Evolutionary conservation across 192 early-diverging fungal genomes (phyloP).

Genomic region (Entomortierella chlamydospora): DNA sequence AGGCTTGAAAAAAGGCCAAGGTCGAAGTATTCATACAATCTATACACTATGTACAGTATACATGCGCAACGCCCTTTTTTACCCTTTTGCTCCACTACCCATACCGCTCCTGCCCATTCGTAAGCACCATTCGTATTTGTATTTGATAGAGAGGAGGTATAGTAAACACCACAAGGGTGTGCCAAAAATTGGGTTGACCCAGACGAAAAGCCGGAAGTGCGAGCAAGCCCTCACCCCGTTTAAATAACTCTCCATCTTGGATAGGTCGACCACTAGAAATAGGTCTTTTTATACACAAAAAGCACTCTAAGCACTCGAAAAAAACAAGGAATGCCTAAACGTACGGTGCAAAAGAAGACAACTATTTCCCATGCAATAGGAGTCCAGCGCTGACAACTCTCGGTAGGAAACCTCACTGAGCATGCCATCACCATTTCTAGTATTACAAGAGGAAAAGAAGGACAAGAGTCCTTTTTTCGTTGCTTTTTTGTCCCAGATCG

Average conservation of each 20-base stretch:
- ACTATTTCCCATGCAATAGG: slow-evolving; percentile 29
- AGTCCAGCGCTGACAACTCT: slow-evolving; percentile 54
- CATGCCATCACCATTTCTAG: slow-evolving; percentile 39
- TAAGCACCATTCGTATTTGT: too few species aligned
- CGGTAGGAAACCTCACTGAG: slow-evolving; percentile 48
- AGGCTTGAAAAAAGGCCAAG: too few species aligned
- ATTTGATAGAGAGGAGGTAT: slow-evolving; percentile 4
- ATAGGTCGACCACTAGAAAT: slow-evolving; percentile 36
- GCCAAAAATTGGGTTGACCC: slow-evolving; percentile 53
- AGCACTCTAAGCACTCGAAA: slow-evolving; percentile 27
- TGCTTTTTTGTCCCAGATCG: slow-evolving; percentile 35
- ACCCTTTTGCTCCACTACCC: too few species aligned
- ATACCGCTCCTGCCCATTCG: too few species aligned
- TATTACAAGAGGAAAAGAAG: slow-evolving; percentile 18
- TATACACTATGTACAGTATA: too few species aligned
- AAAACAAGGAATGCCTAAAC: slow-evolving; percentile 23
- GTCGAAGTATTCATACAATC: too few species aligned
- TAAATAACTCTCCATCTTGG: slow-evolving; percentile 44
- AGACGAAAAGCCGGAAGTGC: slow-evolving; percentile 20
- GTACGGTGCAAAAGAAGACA: background rate
- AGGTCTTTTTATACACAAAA: slow-evolving; percentile 33
- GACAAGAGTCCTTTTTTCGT: background rate
- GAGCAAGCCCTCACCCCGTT: slow-evolving; percentile 13
- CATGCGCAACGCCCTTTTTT: background rate
- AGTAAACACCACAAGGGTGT: slow-evolving; percentile 16